Conservation (phyloP, 202 grass and related monocot genomes). For the Saccharum hybrid region DNA sequence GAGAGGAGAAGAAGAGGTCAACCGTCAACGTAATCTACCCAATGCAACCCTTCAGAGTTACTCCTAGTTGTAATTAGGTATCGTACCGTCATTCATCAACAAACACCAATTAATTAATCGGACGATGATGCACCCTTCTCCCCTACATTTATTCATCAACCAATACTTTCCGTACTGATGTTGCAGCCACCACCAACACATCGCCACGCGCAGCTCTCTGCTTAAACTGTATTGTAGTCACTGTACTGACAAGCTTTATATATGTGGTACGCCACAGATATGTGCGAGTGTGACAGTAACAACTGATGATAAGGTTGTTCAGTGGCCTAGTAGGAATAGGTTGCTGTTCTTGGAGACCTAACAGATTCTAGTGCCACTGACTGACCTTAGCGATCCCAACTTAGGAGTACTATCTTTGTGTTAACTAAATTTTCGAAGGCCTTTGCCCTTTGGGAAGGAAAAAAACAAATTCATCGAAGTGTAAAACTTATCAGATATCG, state of each 20-base stretch:
- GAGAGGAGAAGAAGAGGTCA: not conserved
- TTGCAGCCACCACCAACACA: not conserved
- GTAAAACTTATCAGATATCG: not conserved
- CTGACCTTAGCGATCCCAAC: not conserved
- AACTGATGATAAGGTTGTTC: not conserved
- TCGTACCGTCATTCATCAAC: not conserved
- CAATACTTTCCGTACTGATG: conserved; percentile 5
- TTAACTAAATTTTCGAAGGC: not conserved
- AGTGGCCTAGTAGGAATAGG: not conserved
- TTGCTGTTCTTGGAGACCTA: conserved; percentile 14
- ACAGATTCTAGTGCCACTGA: not conserved
- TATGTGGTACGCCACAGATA: conserved; percentile 14
- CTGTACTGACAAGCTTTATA: conserved; percentile 1
- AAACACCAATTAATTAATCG: conserved; percentile 1
- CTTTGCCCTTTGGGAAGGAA: accelerated
- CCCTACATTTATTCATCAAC: not conserved
- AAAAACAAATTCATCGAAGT: not conserved
- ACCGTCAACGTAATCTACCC: not conserved
- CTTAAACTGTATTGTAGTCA: not conserved
- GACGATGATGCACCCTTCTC: not conserved
- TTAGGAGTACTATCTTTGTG: not conserved
- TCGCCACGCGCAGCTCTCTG: conserved; percentile 35
- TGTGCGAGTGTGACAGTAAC: not conserved
- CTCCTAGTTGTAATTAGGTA: not conserved
- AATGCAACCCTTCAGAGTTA: not conserved